Base-by-base conservation (phyloP, 1,284 basidiomycete genomes). In the Puccinia triticina region DNA sequence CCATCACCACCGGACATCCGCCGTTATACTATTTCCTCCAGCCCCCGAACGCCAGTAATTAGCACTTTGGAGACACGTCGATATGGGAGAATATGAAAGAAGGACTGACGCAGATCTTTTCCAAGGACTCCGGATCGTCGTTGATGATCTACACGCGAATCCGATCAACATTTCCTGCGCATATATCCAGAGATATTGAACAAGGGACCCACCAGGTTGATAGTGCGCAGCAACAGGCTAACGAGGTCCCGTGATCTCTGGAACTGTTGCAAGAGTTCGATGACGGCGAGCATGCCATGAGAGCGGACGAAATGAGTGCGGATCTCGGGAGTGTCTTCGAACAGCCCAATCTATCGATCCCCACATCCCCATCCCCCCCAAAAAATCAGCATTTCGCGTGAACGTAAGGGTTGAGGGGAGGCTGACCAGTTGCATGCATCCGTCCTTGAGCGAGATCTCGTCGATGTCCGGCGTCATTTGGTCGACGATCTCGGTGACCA, bases 281-380 rank as follows among this genome's bases (percentile, higher is more conserved):
- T 88, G 80, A 98, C 93, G 0, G 95, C 94, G 10, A 98, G 89
- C 91, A 98, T 93, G 5, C 96, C 96, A 88, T 98, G 96, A 0
- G 93, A 92, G 18, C 92, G 92, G 16, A 98, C 93, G 59, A 98
- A 90, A 84, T 98, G 95, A 23, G 90, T 88, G 85, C 95, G 92
- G 90, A 97, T 93, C 85, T 96, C 95, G n/a, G 93, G 92, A 3
- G 92, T 90, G 75, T 94, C 93, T 59, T 91, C 89, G 83, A 97
- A 90, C 84, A 97, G 92, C 59, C 87, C 89, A 76, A 95, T 88
- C 95, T 96, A 83, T 7, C 4, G 34, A 74, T 14, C 0, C 37
- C 10, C 43, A 73, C n/a, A n/a, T n/a, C n/a, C n/a, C n/a, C n/a
- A n/a, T n/a, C n/a, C n/a, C n/a, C n/a, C n/a, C n/a, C n/a, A n/a